Evolutionary conservation across 352 stramenopile species (phyloP), one percentile per base, ranked within the genome.

Genomic region (Detonula confervacea): DNA sequence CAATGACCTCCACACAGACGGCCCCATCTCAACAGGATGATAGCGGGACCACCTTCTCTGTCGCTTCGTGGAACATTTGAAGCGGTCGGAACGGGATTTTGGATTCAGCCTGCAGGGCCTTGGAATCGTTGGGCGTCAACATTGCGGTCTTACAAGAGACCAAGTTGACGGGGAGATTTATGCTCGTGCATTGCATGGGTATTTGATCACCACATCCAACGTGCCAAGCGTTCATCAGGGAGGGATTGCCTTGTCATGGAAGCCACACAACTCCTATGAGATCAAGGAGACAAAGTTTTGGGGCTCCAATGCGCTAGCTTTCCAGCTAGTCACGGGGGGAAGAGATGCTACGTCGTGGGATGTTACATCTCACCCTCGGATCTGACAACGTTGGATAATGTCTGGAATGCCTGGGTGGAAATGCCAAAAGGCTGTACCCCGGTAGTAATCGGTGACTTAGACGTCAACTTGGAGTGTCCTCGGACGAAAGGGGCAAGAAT

Each of bases 401-500:
- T 80, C 6, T 12, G 29, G 20, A 1, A 51, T 11, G 61, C 71
- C 22, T 56, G 33, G 47, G 27, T n/a, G 20, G 20, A 39, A 5
- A 37, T 29, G 20, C 61, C 71, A 18, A 44, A 22, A 22, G 61
- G 30, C 16, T 73, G 27, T 33, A 20, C 3, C 6, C 52, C 61
- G 9, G 12, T 80, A 1, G 1, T 80, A 24, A 42, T 80, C 29
- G 61, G 61, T 0, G 61, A 80, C 33, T 25, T 80, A 3, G 73
- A 80, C 46, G 24, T 42, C 35, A 73, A 80, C 42, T 39, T 80
- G 3, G 47, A 37, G 14, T 20, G 18, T 39, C 71, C 60, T 14
- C 49, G 46, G 18, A 51, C 16, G 22, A 44, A 4, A 54, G 61
- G 47, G 71, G 65, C 2, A 61, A 73, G 11, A 14, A 22, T 24